A percentile compares a stretch with the other conserved stretches of the same genome.
These are phyloP conservation scores for Heritiera fomes DNA, from an alignment of 345 rosid species.

Conservation along the genomic window DNA sequence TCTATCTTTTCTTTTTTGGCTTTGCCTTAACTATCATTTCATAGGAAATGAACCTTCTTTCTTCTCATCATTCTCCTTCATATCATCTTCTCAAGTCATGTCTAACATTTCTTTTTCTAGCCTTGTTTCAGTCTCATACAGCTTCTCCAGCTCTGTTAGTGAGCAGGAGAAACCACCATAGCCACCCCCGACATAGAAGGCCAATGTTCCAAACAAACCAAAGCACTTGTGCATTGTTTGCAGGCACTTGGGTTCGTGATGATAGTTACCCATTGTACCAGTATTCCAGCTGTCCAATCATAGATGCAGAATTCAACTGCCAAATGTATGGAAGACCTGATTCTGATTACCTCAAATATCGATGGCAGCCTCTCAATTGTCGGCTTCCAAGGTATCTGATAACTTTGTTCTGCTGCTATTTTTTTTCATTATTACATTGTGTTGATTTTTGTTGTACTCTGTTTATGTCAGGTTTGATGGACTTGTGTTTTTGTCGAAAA, in stretches of 20 bases:
- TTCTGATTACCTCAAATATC: constrained; percentile 74
- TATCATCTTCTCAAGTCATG: constrained; percentile 26
- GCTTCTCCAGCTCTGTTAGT: constrained; percentile 60
- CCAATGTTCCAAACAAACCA: constrained; percentile 64
- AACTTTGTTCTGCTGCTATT: not conserved
- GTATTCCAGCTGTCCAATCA: constrained; percentile 50
- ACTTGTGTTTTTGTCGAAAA: constrained; percentile 55
- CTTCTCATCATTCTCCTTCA: not conserved
- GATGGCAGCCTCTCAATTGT: constrained; percentile 87
- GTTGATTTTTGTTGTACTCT: constrained; percentile 14
- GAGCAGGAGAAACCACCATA: constrained; percentile 59
- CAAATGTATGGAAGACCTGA: constrained; percentile 87
- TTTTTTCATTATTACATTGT: not conserved
- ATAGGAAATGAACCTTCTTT: constrained; percentile 25
- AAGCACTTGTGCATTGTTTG: constrained; percentile 46
- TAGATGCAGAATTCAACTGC: constrained; percentile 81
- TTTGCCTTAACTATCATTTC: not conserved
- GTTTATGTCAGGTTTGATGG: constrained; percentile 63
- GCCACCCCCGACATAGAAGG: constrained; percentile 43
- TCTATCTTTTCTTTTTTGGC: not conserved
- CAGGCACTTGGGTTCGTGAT: constrained; percentile 72
- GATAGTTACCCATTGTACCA: constrained; percentile 72
- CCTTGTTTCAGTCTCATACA: constrained; percentile 37
- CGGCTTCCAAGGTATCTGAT: constrained; percentile 71
- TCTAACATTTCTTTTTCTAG: constrained; percentile 32